phyloP scores from a whole-genome alignment of 2,329 filamentous ascomycete genomes.

The Aspergillus jensenii region DNA sequence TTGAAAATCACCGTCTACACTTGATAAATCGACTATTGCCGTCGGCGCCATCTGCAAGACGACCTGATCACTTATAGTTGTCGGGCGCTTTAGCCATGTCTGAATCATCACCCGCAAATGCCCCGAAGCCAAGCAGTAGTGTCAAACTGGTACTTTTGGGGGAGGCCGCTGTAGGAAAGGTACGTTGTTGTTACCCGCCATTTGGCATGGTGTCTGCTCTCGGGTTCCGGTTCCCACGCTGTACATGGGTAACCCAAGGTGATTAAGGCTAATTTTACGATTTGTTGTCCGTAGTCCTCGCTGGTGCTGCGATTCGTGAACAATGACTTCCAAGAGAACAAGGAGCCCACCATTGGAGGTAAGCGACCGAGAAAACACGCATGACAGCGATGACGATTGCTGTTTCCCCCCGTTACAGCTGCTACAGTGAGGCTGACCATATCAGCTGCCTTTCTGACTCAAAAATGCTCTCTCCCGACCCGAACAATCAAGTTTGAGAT shows the following conservation, averaged over 20 bases:
- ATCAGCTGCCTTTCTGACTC: constrained; percentile 90
- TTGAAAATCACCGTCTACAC: constrained; percentile 25
- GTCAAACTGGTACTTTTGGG: constrained; percentile 98
- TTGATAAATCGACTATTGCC: constrained; percentile 22
- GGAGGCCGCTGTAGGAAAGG: constrained; percentile 98
- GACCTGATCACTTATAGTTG: constrained; percentile 24
- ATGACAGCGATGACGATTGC: not conserved
- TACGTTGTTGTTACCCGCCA: constrained; percentile 42
- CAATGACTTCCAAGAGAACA: constrained; percentile 99
- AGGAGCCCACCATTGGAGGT: constrained; percentile 99
- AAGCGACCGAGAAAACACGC: constrained; percentile 25
- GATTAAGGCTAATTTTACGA: constrained; percentile 18
- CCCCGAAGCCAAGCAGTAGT: constrained; percentile 96
- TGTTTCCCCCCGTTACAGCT: not conserved
- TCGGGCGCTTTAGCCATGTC: constrained; percentile 57
- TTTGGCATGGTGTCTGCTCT: not conserved
- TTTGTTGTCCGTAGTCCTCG: constrained; percentile 66
- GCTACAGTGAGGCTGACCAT: not conserved
- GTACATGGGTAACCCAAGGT: constrained; percentile 18
- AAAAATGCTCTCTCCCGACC: constrained; percentile 95
- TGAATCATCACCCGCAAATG: constrained; percentile 63
- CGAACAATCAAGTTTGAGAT: constrained; percentile 81
- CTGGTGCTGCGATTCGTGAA: constrained; percentile 98
- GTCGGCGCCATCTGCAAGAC: constrained; percentile 28
- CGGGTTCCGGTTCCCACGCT: constrained; percentile 10